Evolutionary conservation across 768 basidiomycete species (phyloP), one percentile per base, ranked within the genome.

Genomic region (Hygrophorus russula): DNA sequence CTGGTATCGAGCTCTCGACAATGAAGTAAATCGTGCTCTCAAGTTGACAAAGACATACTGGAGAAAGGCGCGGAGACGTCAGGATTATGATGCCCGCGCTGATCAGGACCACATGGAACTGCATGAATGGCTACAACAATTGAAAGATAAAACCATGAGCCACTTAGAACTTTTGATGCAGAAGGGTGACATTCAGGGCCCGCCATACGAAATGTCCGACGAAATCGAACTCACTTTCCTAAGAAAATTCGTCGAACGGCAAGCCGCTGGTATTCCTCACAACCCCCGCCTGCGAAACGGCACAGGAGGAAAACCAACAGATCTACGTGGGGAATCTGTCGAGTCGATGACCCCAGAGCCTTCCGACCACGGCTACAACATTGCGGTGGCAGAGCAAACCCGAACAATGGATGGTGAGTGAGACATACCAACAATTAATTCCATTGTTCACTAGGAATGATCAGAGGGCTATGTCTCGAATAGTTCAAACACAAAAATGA

Each of bases 81-180:
- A 88, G 62, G 85, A 87, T 63, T 88, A 83, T 62, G 82, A 88
- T 56, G 77, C 82, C 40, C 76, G 80, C 39, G 85, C 85, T 1
- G 85, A 88, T 66, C 85, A 86, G 57, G 85, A 88, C 56, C 85
- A 88, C 54, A 88, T 88, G 84, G 85, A 88, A 56, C 64, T 88
- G 15, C 85, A 88, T 53, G 85, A 88, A 56, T 88, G 85, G 85
- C 64, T 88, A 1, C 85, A 88, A 53, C 85, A 87, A 58, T 68
- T 88, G 52, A 88, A 88, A 59, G 85, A 88, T 62, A 88, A 86
- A 60, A 85, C 82, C 41, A 88, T 88, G 85, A 82, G 83, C 37
- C 83, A 88, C 62, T 70, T 88, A 36, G 85, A 88, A 59, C 70
- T 87, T 2, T 76, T 87, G 52, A 87, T 88, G 81, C 85, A 87